Base-by-base conservation (phyloP, 2,329 filamentous ascomycete species). In the Sphaerulina musiva region DNA sequence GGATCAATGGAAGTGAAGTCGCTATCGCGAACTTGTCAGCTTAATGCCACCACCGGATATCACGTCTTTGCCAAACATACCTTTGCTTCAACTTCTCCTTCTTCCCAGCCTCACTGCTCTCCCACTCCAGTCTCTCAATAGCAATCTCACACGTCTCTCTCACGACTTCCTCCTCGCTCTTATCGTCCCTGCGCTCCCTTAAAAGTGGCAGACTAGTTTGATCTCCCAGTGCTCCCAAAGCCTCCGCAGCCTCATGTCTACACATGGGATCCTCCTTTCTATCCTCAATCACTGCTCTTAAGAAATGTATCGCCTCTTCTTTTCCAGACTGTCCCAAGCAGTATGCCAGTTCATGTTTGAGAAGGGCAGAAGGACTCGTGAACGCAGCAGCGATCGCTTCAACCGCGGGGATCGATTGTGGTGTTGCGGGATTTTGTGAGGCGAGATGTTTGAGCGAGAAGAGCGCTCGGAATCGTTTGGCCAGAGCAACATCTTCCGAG, bases 381-480 rank as follows among this genome's bases (percentile, higher is more conserved):
- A 98, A 93, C 1, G 79, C 92, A 6, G 90, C 89, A 2, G 92
- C 90, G 64, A 98, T 98, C 41, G 93, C 91, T 61, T 83, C 74
- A 62, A 85, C 83, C 14, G 86, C 81, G 41, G 84, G 82, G 6
- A 83, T 74, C 0, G 79, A 80, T 60, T 82, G 74, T 41, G 76
- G 70, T 29, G 76, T 81, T 1, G 80, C 72, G 8, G 80, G 80
- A 38, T 79, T 71, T 60, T 84, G 81, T 55, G 81, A 84, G 46
- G 93, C 92, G 57, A 97, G 77, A 71, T 97, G 88, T 76, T 98
- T 98, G 57, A 98, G 84, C 14, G 92, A 96, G 77, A 98, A 98
- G 64, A 98, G 87, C 42, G 93, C 92, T 65, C 93, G 89, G 75
- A 97, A 98, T 60, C 93, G 89, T 60, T 89, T 80, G 39, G 91